phyloP scores from a whole-genome alignment of 2,329 filamentous ascomycete genomes.

The Paracamarosporium sp. region DNA sequence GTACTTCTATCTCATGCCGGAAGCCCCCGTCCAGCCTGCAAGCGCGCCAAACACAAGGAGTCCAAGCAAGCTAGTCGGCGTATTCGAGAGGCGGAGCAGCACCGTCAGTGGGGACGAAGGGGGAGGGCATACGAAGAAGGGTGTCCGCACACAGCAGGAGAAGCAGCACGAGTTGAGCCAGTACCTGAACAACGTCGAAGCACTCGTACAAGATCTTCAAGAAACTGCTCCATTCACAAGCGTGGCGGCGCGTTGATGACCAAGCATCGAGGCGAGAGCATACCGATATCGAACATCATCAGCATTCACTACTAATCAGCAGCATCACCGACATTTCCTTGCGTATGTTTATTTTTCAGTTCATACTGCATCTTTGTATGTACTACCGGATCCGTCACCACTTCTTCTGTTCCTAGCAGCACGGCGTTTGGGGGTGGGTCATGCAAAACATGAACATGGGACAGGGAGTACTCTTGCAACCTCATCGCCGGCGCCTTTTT shows the following conservation, averaged over 20 bases:
- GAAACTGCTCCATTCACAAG: constrained; percentile 69
- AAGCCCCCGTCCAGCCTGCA: constrained; percentile 63
- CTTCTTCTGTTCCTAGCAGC: constrained; percentile 26
- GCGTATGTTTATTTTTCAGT: constrained; percentile 3
- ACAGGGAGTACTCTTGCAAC: constrained; percentile 20
- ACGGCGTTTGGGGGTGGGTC: constrained; percentile 30
- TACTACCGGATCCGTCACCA: constrained; percentile 2
- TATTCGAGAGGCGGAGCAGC: constrained; percentile 42
- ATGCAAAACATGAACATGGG: constrained; percentile 20
- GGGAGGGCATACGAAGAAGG: constrained; percentile 32
- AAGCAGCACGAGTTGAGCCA: constrained; percentile 80
- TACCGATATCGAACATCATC: not conserved
- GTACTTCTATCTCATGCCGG: constrained; percentile 98
- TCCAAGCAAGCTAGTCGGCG: constrained; percentile 40
- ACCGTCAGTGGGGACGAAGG: constrained; percentile 34
- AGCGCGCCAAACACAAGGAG: constrained; percentile 48
- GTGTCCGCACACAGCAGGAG: constrained; percentile 73
- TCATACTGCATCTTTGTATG: constrained; percentile 1
- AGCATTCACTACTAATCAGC: constrained; percentile 2
- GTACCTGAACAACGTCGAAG: constrained; percentile 80
- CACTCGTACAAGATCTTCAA: constrained; percentile 82
- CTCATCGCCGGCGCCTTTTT: constrained; percentile 20
- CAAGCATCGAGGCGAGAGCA: not conserved
- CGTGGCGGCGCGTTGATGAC: constrained; percentile 34
- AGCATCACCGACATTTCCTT: constrained; percentile 6